Base-by-base conservation (phyloP, 805 yeast genomes). In the Candida andamanensis region DNA sequence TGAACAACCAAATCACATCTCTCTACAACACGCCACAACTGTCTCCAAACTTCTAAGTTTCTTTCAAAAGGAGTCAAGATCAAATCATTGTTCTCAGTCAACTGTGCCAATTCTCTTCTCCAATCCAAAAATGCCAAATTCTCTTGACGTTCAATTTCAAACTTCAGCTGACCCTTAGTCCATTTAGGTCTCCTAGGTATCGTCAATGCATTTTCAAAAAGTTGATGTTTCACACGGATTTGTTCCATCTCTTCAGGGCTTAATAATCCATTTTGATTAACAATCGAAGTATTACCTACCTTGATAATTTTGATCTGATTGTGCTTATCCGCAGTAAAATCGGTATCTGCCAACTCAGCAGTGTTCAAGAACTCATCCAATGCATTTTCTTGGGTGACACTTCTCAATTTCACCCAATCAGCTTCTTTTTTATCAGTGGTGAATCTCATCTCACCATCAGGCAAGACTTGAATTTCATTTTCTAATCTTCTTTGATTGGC, bases 21-120 rank as follows among this genome's bases (percentile, higher is more conserved):
- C 58, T 92, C 98, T 15, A 87, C 84, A 26, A 92, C 98, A 62
- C 98, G 76, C 98, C 98, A 92, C 44, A 92, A 67, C 61, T 92
- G 98, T 54, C 92, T 79, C 98, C 98, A 92, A 37, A 92, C 97
- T 68, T 90, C 96, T 42, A 92, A 68, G 56, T 92, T 92, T 65
- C 98, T 78, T 65, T 92, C 98, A 53, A 90, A 92, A 4, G 98
- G 98, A 0, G 98, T 92, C 54, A 92, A 70, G 37, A 89, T 65
- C 48, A 92, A 67, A 56, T 90, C 95, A 43, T 86, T 77, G 45
- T 72, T 74, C 55, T 90, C 95, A 42, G 89, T 94, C 35, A 92
- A 66, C 26, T 71, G 58, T 0, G 98, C 98, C 40, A 92, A 69
- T 30, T 78, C 79, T 52, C 97, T 72, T 64, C 99, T 77, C 99